Conservation (phyloP, 345 rosid species). For the Lepidium sativum region DNA sequence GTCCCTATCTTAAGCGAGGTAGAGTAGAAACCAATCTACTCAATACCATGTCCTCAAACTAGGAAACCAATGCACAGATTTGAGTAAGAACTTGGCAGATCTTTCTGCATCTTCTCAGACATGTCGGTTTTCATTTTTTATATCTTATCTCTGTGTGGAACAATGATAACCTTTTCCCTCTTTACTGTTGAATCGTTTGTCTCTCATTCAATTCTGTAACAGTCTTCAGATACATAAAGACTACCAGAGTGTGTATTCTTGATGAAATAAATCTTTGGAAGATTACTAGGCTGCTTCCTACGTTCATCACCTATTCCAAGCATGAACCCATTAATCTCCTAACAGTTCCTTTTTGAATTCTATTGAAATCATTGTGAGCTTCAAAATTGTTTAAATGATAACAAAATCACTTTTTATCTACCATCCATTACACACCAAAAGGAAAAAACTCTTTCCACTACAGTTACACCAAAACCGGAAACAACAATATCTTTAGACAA, state of each 20-base stretch:
- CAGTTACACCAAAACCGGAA: slow-evolving; percentile 7
- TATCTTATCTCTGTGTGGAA: neutral
- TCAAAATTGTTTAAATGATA: neutral
- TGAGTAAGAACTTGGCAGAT: neutral
- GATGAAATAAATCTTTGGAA: slow-evolving; percentile 12
- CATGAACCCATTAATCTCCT: neutral
- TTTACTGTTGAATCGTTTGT: neutral
- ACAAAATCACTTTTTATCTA: neutral
- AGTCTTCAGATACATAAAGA: slow-evolving; percentile 2
- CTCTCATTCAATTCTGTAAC: neutral
- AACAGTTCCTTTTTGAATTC: neutral
- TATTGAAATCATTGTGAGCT: neutral
- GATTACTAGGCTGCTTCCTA: neutral
- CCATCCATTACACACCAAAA: neutral
- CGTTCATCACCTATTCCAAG: neutral
- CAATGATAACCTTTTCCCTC: neutral
- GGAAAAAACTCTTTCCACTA: neutral
- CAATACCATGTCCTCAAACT: neutral
- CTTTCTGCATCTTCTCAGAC: slow-evolving; percentile 10
- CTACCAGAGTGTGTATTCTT: slow-evolving; percentile 1
- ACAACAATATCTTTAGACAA: neutral
- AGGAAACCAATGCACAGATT: slow-evolving; percentile 6
- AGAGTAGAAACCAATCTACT: slow-evolving; percentile 42
- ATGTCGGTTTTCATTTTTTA: slow-evolving; percentile 2
- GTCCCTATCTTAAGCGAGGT: slow-evolving; percentile 86